Base-by-base conservation (phyloP, 306 rosid genomes). In the Cicer pinnatifidum region DNA sequence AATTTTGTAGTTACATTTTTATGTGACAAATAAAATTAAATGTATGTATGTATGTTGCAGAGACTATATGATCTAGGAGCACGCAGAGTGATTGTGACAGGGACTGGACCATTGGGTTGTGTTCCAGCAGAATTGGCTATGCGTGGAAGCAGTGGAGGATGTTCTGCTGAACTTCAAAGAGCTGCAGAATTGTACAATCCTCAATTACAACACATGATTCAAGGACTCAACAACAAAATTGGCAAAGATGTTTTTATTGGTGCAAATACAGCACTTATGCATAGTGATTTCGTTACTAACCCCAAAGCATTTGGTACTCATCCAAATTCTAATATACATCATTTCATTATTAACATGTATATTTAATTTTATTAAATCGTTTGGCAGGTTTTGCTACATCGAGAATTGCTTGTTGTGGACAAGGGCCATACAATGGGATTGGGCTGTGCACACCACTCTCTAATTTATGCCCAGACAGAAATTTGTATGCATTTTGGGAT, bases 351-450 rank as follows among this genome's bases (percentile, higher is more conserved):
- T 20, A 20, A 20, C 23, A 20, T 20, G 23, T 20, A 20, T 20
- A 20, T 20, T 1, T 20, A 20, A 20, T 23, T 23, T 23, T 23
- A 23, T 23, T 23, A 2, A 2, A 23, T 23, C 3, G 33, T 75
- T 54, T 44, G 11, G 75, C 80, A 89, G 95, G 97, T 17, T 89
- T 91, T 86, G 75, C 51, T 5, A 83, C 87, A 48, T 78, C 93
- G 19, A 77, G 71, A 78, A 13, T 84, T 13, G 96, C 97, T 33
- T 91, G 97, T 50, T 91, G 97, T 74, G 97, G 96, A 11, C 97
- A 91, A 82, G 93, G 97, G 40, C 88, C 97, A 0, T 86, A 88
- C 75, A 91, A 91, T 67, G 97, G 97, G 12, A 20, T 89, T 19
- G 96, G 97, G 8, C 58, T 88, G 1, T 88, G 97, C 85, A 88